phyloP scores from a whole-genome alignment of 106 monocot species.

The Alisma plantagoaquatica region DNA sequence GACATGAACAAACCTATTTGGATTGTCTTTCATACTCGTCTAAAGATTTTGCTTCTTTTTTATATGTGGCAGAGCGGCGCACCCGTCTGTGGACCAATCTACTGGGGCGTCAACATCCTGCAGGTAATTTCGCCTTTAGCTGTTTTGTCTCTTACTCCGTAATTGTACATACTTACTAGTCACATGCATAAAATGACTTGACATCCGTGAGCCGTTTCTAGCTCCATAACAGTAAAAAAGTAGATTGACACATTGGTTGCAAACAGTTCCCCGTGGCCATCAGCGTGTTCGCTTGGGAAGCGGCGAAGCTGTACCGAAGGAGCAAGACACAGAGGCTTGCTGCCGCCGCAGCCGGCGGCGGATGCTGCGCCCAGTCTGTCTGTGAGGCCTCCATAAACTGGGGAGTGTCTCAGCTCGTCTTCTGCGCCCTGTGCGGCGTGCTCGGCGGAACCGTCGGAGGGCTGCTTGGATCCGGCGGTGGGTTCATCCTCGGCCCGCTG shows the following conservation, averaged over 20 bases:
- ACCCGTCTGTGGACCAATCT: conserved; percentile 41
- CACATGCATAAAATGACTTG: too few species aligned
- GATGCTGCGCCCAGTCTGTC: too few species aligned
- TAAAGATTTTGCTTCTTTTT: too few species aligned
- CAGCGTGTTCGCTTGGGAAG: conserved; percentile 62
- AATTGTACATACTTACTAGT: background rate
- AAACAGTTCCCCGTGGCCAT: conserved; percentile 59
- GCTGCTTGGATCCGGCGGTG: conserved; percentile 90
- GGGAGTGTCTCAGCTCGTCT: conserved; percentile 42
- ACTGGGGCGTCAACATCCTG: conserved; percentile 59
- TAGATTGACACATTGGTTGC: too few species aligned
- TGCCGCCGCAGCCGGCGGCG: too few species aligned
- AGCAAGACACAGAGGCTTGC: conserved; percentile 44
- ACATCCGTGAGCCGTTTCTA: too few species aligned
- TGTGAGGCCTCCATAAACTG: conserved; percentile 91
- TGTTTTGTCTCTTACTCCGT: background rate
- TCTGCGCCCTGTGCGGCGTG: conserved; percentile 73
- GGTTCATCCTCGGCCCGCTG: conserved; percentile 93
- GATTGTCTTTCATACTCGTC: too few species aligned
- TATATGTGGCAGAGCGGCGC: conserved; percentile 41
- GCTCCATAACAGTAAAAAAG: too few species aligned
- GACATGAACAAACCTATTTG: too few species aligned
- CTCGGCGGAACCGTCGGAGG: conserved; percentile 91
- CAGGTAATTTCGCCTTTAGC: conserved; percentile 46
- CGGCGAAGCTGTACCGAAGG: conserved; percentile 43